Percentiles rank a stretch among this genome's conserved stretches.
Evolutionary conservation across 2,329 filamentous ascomycete species (phyloP).

Genomic region (Botrytis byssoidea): DNA sequence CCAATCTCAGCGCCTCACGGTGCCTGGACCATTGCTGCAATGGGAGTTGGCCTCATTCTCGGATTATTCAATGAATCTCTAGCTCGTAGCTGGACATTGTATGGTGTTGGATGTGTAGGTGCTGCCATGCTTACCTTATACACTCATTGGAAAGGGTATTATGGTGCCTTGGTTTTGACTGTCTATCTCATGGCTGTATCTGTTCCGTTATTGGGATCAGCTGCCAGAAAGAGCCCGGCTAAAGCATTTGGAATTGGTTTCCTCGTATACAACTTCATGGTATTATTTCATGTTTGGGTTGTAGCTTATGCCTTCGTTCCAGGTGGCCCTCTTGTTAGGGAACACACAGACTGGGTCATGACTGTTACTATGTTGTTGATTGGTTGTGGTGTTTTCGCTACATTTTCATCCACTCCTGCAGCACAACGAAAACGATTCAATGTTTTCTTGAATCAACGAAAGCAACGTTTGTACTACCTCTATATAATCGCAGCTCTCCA

Average conservation of each 20-base stretch:
- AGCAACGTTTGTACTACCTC: constrained; percentile 62
- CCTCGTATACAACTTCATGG: constrained; percentile 86
- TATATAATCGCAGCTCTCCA: constrained; percentile 75
- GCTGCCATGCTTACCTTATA: constrained; percentile 75
- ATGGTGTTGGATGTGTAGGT: constrained; percentile 73
- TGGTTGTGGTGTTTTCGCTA: constrained; percentile 79
- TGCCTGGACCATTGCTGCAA: constrained; percentile 78
- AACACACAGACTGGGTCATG: constrained; percentile 97
- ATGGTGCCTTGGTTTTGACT: constrained; percentile 73
- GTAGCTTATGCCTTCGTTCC: constrained; percentile 98
- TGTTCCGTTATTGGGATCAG: constrained; percentile 71
- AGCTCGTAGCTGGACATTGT: constrained; percentile 75
- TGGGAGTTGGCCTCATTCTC: constrained; percentile 76
- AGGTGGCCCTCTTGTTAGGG: constrained; percentile 85
- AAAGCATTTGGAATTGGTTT: constrained; percentile 85
- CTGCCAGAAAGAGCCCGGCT: constrained; percentile 73
- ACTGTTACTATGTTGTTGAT: constrained; percentile 78
- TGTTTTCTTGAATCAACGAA: constrained; percentile 46
- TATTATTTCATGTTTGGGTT: constrained; percentile 98
- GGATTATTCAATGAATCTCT: constrained; percentile 73
- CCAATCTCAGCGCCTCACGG: constrained; percentile 89
- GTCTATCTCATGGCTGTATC: constrained; percentile 80
- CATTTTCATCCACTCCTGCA: constrained; percentile 46
- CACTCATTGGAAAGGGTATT: constrained; percentile 85
- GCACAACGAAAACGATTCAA: constrained; percentile 38